Evolutionary conservation across 768 basidiomycete species (phyloP), one percentile per base, ranked within the genome.

Genomic region (Lactarius quietus): DNA sequence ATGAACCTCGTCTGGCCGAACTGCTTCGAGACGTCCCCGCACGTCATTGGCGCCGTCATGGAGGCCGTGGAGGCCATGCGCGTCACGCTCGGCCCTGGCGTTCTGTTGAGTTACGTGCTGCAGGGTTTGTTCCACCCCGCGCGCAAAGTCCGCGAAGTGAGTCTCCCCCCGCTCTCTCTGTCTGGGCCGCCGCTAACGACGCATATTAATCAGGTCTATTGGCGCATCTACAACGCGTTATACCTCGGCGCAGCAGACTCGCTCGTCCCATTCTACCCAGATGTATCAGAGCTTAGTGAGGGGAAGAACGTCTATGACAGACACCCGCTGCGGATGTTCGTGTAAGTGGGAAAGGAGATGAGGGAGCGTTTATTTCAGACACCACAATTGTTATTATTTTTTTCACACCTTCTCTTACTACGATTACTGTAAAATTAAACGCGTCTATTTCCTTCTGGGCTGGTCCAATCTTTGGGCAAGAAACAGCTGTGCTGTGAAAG

Each of bases 1-100:
- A 93, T 98, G 89, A 99, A 99, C 75, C 85, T 99, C 31, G 92
- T 98, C 17, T 98, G 95, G 95, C 97, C 97, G 1, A 98, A 98
- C 74, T 95, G 95, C 76, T 98, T 98, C 76, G 96, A 98, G 80
- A 96, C 95, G 1, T 93, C 90, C 17, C 97, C 97, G 6, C 97
- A 99, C 78, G 95, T 99, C 66, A 98, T 98, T 68, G 94, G 93
- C 36, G 93, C 95, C 6, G 93, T 98, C 51, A 95, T 98, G 93
- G 97, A 98, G 57, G 97, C 97, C 0, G 83, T 99, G 71, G 97
- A 98, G 77, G 92, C 93, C 1, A 98, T 98, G 95, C 84, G 95
- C 28, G 91, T 98, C 48, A 94, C 95, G 9, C 81, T 98, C 48
- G 97, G 97, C 1, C 94, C 96, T 0, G 96, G 97, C 39, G 84